These are phyloP conservation scores for Phaseolus lunatus DNA, from an alignment of 306 rosid genomes.

Conservation along the genomic window DNA sequence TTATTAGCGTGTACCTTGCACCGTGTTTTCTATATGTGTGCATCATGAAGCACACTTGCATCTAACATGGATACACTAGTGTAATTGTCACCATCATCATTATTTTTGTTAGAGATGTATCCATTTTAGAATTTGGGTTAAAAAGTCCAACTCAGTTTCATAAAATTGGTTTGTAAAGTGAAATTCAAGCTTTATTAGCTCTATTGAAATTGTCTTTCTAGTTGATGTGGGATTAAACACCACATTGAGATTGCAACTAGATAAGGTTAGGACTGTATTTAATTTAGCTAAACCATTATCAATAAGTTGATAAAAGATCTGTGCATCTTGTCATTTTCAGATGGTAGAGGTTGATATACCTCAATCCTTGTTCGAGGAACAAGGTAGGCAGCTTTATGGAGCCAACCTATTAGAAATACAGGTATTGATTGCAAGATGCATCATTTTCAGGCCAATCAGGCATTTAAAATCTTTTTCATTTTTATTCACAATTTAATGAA, in stretches of 20 bases:
- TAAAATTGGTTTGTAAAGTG: background rate
- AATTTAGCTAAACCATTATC: background rate
- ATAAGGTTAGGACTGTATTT: background rate
- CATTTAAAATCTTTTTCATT: constrained; percentile 8
- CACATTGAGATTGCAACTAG: background rate
- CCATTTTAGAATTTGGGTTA: background rate
- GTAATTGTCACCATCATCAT: background rate
- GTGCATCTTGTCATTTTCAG: constrained; percentile 56
- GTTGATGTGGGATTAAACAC: background rate
- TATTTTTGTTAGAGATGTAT: background rate
- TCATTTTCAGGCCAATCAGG: constrained; percentile 12
- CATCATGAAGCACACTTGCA: constrained; percentile 19
- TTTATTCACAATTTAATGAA: background rate
- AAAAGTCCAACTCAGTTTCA: background rate
- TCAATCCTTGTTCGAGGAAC: constrained; percentile 88
- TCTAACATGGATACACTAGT: constrained; percentile 17
- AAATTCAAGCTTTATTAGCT: background rate
- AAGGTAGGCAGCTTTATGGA: constrained; percentile 96
- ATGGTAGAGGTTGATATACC: constrained; percentile 90
- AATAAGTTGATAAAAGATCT: background rate
- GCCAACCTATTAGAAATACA: constrained; percentile 86
- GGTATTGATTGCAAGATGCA: constrained; percentile 54
- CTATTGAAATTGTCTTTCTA: too few relatives aligned
- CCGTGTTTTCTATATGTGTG: constrained; percentile 10
- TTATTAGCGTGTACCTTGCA: background rate